Conservation (phyloP, 1,139 yeast species). For the Yamadazyma membranifaciens region DNA sequence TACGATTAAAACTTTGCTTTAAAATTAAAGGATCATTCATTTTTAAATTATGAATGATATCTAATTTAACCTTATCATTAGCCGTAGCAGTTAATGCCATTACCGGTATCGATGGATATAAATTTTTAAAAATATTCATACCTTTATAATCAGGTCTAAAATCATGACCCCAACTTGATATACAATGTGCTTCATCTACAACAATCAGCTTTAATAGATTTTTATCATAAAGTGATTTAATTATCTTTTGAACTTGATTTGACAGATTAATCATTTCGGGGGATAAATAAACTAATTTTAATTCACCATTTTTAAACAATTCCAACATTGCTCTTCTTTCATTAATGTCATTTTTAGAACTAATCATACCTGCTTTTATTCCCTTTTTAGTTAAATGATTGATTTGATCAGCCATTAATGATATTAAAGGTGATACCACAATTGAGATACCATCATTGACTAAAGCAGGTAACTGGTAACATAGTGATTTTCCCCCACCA, state of each 20-base stretch:
- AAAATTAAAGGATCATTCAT: constrained; percentile 55
- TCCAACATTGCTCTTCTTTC: constrained; percentile 67
- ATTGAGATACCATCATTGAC: constrained; percentile 78
- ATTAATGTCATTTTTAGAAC: constrained; percentile 66
- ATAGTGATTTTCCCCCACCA: constrained; percentile 96
- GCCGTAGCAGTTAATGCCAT: constrained; percentile 99
- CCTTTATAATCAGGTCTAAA: constrained; percentile 94
- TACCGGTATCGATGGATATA: constrained; percentile 79
- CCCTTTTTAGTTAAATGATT: constrained; percentile 66
- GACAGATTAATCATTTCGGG: constrained; percentile 95
- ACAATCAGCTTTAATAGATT: constrained; percentile 77
- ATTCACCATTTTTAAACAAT: constrained; percentile 59
- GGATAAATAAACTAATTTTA: constrained; percentile 81
- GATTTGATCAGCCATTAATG: constrained; percentile 97
- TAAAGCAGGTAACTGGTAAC: constrained; percentile 93
- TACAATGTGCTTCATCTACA: constrained; percentile 98
- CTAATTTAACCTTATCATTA: constrained; percentile 84
- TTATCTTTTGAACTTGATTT: constrained; percentile 62
- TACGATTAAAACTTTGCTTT: constrained; percentile 84
- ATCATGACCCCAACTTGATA: constrained; percentile 99
- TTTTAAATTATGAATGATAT: constrained; percentile 72
- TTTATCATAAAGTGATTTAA: constrained; percentile 54
- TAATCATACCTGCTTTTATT: constrained; percentile 85
- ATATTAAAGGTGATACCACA: constrained; percentile 91
- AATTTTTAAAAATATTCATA: constrained; percentile 66